Evolutionary conservation across 2,329 filamentous ascomycete species (phyloP).

Genomic region (Scedosporium apiospermum): DNA sequence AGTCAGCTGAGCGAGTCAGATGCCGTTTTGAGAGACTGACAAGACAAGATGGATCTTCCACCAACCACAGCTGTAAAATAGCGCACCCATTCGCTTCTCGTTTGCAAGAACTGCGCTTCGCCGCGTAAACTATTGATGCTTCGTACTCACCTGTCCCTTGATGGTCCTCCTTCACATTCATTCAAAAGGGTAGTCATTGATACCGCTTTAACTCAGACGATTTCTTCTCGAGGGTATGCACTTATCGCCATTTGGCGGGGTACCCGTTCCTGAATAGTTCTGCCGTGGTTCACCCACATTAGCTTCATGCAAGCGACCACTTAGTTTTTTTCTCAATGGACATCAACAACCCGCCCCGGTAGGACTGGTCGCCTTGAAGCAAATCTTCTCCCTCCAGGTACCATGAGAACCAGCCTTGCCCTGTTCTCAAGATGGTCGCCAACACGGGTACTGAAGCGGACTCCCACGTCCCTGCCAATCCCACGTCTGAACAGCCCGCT

Average conservation of each 20-base stretch:
- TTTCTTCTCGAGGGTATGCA: background rate
- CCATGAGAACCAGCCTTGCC: background rate
- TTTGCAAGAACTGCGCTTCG: background rate
- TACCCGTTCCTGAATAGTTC: background rate
- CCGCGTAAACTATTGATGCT: too few species aligned
- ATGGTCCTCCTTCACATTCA: too few species aligned
- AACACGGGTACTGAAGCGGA: constrained; percentile 1
- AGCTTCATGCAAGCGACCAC: background rate
- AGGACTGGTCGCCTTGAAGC: background rate
- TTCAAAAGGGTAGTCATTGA: background rate
- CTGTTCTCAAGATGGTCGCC: constrained; percentile 5
- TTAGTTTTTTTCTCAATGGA: background rate
- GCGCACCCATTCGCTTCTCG: background rate
- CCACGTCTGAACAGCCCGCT: background rate
- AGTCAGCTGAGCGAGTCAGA: background rate
- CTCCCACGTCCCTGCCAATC: background rate
- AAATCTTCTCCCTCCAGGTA: background rate
- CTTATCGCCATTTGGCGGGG: background rate
- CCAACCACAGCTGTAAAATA: background rate
- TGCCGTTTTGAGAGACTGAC: background rate
- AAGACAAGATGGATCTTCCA: background rate
- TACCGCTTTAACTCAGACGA: too few species aligned
- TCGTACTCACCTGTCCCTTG: too few species aligned
- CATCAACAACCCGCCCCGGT: background rate
- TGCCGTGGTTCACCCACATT: background rate